Evolutionary conservation across 1,284 basidiomycete species (phyloP).

Genomic region (Microbotryomycetes sp.): DNA sequence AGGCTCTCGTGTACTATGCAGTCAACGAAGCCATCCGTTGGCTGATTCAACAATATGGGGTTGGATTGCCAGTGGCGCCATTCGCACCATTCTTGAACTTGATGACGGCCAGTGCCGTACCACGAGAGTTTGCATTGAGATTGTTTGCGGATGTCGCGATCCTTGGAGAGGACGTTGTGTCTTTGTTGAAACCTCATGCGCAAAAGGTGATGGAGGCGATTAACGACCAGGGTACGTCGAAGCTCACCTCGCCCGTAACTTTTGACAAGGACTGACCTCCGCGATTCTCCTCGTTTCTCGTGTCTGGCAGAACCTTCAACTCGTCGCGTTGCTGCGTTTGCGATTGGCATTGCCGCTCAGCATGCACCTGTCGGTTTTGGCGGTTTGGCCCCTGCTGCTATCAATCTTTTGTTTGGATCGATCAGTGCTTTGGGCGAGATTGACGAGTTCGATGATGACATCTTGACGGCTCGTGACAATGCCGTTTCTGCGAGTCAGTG

Average conservation of each 20-base stretch:
- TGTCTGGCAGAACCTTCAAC: neutral
- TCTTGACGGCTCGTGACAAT: conserved; percentile 8
- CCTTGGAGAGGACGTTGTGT: neutral
- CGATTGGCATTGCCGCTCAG: conserved; percentile 3
- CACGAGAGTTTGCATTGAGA: conserved; percentile 7
- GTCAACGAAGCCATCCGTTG: conserved; percentile 1
- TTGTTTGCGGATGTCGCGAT: conserved; percentile 3
- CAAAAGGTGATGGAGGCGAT: neutral
- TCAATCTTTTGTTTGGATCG: conserved; percentile 8
- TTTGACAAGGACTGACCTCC: too few species aligned
- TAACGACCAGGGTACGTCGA: conserved; percentile 2
- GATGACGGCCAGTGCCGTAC: neutral
- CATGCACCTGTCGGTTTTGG: neutral
- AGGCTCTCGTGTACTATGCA: neutral
- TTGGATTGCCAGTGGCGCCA: neutral
- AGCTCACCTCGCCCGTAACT: too few species aligned
- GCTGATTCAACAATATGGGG: conserved; percentile 3
- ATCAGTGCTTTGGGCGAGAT: neutral
- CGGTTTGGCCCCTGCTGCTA: neutral
- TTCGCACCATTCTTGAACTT: conserved; percentile 5
- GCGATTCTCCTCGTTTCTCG: too few species aligned
- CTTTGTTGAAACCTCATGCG: neutral
- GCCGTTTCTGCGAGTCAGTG: conserved; percentile 7
- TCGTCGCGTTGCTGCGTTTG: conserved; percentile 3
- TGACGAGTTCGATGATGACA: neutral